phyloP scores from a whole-genome alignment of 306 rosid species.

The Fagus crenata region DNA sequence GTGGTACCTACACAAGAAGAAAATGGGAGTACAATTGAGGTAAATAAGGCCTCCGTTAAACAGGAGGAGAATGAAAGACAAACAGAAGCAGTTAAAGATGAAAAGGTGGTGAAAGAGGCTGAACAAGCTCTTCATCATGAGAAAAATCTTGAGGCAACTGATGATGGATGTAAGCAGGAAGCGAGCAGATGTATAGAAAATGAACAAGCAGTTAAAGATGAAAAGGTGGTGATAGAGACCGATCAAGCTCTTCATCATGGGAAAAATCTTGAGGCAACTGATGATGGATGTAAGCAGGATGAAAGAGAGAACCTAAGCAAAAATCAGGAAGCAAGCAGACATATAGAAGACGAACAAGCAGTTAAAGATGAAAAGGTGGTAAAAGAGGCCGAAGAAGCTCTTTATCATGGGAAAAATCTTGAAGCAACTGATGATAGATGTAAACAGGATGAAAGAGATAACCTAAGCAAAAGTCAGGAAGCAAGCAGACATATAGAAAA shows the following conservation, averaged over 20 bases:
- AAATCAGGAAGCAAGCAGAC: slow-evolving; percentile 9
- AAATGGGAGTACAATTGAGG: slow-evolving; percentile 31
- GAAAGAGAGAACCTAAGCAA: slow-evolving; percentile 25
- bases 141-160: slow-evolving; percentile 25
- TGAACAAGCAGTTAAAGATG: slow-evolving; percentile 9
- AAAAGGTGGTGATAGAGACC: background rate
- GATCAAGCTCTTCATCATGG: slow-evolving; percentile 16
- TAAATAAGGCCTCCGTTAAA: slow-evolving; percentile 35
- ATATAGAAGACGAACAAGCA: slow-evolving; percentile 14
- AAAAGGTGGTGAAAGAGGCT: background rate
- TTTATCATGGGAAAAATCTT: slow-evolving; percentile 13
- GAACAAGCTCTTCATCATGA: slow-evolving; percentile 17
- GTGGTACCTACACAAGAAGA: slow-evolving; percentile 37
- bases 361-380: slow-evolving; percentile 5
- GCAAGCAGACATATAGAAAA: slow-evolving; percentile 14
- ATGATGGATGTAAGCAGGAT: slow-evolving; percentile 19
- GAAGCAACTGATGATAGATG: slow-evolving; percentile 24
- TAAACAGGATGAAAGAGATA: slow-evolving; percentile 26
- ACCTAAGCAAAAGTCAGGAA: slow-evolving; percentile 14
- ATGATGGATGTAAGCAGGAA: slow-evolving; percentile 20
- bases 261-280: slow-evolving; percentile 25
- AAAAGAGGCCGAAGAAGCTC: slow-evolving; percentile 23
- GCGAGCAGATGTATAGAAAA: slow-evolving; percentile 13
- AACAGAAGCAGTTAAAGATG: slow-evolving; percentile 12
- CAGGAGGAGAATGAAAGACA: slow-evolving; percentile 34